Base-by-base conservation (phyloP, 83 land plant species). In the Picea abies region DNA sequence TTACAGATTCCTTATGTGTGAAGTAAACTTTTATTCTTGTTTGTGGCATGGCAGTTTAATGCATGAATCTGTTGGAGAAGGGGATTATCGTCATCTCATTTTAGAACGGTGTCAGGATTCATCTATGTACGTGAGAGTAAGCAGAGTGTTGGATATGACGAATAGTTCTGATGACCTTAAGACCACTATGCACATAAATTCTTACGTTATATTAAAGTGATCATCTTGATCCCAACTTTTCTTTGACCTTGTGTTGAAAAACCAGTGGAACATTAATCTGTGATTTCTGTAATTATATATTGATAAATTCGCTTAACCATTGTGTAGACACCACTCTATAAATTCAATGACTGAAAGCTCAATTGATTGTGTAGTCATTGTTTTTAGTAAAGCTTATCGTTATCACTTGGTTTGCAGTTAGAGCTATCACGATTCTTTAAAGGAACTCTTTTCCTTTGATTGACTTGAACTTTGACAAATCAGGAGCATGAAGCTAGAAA, bases 41-140 rank as follows among this genome's bases (percentile, higher is more conserved):
- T 16, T 76, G 78, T 35, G 26, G 47, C 9, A 63, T 86, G 49
- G 63, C 88, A 97, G 99, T 76, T 89, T 97, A 83, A 88, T 88
- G 39, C 99, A 97, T 86, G 89, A 90, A 86, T 97, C 99, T 60
- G 85, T 94, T 82, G 99, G 99, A 63, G 97, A 97, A 90, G 99
- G 99, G 52, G 94, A 94, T 63, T 82, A 87, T 32, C 84, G 99
- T 17, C 97, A 92, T 82, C 85, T 97, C 63, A 85, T 94, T 79
- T 82, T 97, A 73, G 92, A 92, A 82, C 84, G 90, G 79, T 91
- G 91, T 85, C 84, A 94, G 72, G 96, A 94, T 76, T 92, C 98
- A 32, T 84, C 93, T 60, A 90, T 96, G 99, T 97, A 90, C 56
- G 98, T 88, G 41, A 47, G n/a, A 25, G 58, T 78, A 16, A 78